phyloP scores from a whole-genome alignment of 163 green algal species.

The Chlamydomonas reinhardtii region DNA sequence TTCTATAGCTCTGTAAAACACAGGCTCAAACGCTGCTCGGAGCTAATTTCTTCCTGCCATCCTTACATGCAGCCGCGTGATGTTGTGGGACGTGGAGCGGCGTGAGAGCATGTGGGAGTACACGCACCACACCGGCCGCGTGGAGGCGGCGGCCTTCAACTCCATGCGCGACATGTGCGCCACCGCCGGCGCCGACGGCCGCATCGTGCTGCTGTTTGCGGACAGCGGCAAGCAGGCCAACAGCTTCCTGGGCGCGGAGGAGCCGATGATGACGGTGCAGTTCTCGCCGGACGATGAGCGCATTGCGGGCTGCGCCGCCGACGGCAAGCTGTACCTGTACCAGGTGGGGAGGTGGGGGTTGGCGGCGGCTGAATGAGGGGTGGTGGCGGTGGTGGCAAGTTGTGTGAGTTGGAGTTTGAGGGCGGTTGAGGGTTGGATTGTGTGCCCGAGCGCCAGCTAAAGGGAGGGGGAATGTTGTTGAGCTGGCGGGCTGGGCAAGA shows the following conservation, averaged over 20 bases:
- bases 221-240: conserved; percentile 65
- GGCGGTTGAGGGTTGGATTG: no score
- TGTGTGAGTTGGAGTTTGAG: no score
- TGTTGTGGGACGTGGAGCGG: conserved; percentile 62
- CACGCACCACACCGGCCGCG: conserved; percentile 60
- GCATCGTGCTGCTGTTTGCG: conserved; percentile 44
- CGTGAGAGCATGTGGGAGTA: conserved; percentile 65
- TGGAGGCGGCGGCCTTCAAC: conserved; percentile 59
- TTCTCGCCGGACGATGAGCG: conserved; percentile 66
- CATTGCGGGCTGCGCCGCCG: conserved; percentile 37
- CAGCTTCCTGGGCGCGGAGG: conserved; percentile 51
- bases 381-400: no score
- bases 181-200: conserved; percentile 53
- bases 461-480: no score
- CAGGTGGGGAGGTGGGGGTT: background rate
- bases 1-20: no score
- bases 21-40: no score
- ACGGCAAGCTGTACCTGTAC: conserved; percentile 63
- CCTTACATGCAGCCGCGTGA: conserved; percentile 34
- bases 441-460: no score
- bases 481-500: no score
- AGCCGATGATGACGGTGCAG: conserved; percentile 58
- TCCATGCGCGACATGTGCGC: conserved; percentile 53
- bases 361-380: background rate
- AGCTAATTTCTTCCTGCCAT: no score